Percentiles rank a stretch among this genome's conserved stretches.
phyloP scores from a whole-genome alignment of 176 grass and related monocot species.

The Oryza australiensis region DNA sequence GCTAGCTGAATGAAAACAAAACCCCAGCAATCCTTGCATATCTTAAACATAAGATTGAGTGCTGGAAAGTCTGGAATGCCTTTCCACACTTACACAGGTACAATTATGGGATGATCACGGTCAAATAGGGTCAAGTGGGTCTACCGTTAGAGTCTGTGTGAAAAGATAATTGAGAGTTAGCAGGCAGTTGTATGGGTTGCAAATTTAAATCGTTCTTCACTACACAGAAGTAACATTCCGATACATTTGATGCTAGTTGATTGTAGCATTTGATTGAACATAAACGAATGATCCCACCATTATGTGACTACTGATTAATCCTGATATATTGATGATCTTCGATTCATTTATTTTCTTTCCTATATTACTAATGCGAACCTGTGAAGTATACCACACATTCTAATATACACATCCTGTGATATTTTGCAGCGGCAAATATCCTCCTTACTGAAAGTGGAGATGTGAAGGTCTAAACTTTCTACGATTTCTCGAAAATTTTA shows the following conservation, averaged over 20 bases:
- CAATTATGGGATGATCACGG: background rate
- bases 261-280: conserved; percentile 11
- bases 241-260: background rate
- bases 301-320: conserved; percentile 10
- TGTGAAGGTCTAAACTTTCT: conserved; percentile 79
- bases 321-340: background rate
- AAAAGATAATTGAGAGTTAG: background rate
- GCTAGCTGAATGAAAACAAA: background rate
- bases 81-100: background rate
- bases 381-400: conserved; percentile 12
- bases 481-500: conserved; percentile 1
- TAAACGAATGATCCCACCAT: background rate
- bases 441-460: conserved; percentile 94
- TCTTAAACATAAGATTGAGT: background rate
- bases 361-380: background rate
- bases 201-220: background rate
- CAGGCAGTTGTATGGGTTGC: background rate
- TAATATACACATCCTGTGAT: conserved; percentile 35
- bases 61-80: background rate
- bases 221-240: background rate
- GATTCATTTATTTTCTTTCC: conserved; percentile 16
- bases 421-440: conserved; percentile 95
- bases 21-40: background rate
- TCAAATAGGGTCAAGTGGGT: background rate
- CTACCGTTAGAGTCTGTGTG: background rate